Base-by-base conservation (phyloP, 192 early-diverging fungal genomes). In the Dispira simplex region DNA sequence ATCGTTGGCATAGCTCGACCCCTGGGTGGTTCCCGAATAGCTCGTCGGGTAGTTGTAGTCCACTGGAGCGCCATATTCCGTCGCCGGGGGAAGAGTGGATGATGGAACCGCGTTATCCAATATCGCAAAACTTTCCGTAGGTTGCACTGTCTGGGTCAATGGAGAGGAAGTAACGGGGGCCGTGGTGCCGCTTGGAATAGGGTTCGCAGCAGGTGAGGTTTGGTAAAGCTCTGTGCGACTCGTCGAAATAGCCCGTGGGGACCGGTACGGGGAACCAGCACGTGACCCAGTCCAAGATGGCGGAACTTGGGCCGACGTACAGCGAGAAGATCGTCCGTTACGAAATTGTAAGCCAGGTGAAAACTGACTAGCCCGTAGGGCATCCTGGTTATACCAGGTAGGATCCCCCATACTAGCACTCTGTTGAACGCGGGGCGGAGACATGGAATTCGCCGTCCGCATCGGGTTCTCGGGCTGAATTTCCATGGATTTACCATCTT, bases 331-430 rank as follows among this genome's bases (percentile, higher is more conserved):
- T 39, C 32, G 32, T 39, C 32, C 32, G 32, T 39, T 39, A 56
- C 25, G 65, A 66, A 20, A 58, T 66, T 12, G 68, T 54, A 45
- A 68, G 63, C 25, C 47, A 27, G 20, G 20, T 25, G 44, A 46
- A 44, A 23, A 60, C 49, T 2, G 51, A 32, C 11, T 57, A 65
- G 26, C 62, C 64, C 13, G 59, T 10, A 11, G 60, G 63, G 32
- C 32, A 39, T 39, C 32, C 4, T 43, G 46, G 20, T 39, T n/a
- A 8, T 39, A 62, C 53, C 39, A 47, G 60, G 39, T 55, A 56
- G 54, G 45, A 49, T 71, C 68, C 25, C 65, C 64, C 39, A 56
- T 9, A 68, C 68, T 1, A 70, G 70, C 1, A 70, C 76, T 16
- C 71, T 45, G 21, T 74, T 70, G 59, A 59, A 75, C 54, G 63